phyloP scores from a whole-genome alignment of 345 rosid genomes.

The Eucalyptus marginata region DNA sequence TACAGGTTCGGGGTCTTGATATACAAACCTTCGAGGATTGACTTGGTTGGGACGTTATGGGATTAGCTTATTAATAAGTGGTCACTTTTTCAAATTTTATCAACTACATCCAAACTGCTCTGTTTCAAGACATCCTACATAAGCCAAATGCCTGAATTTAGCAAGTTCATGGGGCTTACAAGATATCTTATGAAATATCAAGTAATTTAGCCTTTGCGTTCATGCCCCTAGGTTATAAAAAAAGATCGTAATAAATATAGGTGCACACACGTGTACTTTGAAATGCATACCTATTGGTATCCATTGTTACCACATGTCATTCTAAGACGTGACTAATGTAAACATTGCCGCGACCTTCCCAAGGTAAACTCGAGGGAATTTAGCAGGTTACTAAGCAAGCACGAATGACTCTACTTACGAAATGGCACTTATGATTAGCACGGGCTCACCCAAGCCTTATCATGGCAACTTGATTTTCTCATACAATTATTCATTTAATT shows the following conservation, averaged over 20 bases:
- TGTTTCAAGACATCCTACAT: background rate
- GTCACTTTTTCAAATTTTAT: background rate
- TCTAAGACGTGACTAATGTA: background rate
- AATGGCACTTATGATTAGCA: background rate
- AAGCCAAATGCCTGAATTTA: background rate
- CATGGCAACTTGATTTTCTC: background rate
- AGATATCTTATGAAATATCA: background rate
- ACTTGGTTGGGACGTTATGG: background rate
- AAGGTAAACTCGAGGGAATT: background rate
- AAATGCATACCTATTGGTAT: background rate
- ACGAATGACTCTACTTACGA: rapidly evolving
- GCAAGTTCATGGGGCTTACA: background rate
- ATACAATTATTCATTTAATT: background rate
- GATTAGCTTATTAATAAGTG: background rate
- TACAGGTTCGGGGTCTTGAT: background rate
- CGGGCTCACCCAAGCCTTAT: background rate
- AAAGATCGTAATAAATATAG: background rate
- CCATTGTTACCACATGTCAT: background rate
- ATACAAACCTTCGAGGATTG: background rate
- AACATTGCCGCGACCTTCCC: background rate
- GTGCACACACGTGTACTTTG: background rate
- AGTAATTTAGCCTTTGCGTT: background rate
- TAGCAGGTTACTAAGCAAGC: background rate
- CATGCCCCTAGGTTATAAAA: background rate
- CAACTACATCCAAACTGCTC: background rate